Conservation (phyloP, 805 yeast species). For the Candida dajiaensis region DNA sequence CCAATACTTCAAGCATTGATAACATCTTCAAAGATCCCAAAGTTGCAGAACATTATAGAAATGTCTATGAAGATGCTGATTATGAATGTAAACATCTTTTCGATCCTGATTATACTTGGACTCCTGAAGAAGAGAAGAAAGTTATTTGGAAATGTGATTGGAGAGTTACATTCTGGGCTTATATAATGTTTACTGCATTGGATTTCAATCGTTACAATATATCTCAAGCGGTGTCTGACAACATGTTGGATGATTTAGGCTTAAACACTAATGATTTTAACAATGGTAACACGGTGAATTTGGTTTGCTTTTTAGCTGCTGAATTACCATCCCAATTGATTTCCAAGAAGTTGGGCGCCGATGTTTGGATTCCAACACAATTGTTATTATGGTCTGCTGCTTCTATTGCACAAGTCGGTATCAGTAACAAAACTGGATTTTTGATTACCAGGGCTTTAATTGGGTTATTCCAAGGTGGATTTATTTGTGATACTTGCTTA, state of each 20-base stretch:
- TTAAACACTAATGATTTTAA: constrained; percentile 53
- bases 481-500: constrained; percentile 55
- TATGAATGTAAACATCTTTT: constrained; percentile 50
- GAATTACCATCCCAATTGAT: constrained; percentile 62
- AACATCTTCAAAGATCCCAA: constrained; percentile 32
- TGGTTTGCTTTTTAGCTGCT: constrained; percentile 47
- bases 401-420: constrained; percentile 43
- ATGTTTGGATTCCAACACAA: constrained; percentile 53
- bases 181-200: constrained; percentile 50
- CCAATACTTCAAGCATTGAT: background rate
- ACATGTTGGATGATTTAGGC: constrained; percentile 43
- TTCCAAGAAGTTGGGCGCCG: constrained; percentile 57
- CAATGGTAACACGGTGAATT: constrained; percentile 46
- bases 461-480: constrained; percentile 60
- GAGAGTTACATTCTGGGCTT: constrained; percentile 50
- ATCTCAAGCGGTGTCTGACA: constrained; percentile 53
- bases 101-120: constrained; percentile 55
- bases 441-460: constrained; percentile 42
- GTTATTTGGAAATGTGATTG: constrained; percentile 45
- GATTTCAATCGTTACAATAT: constrained; percentile 55
- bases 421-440: constrained; percentile 37
- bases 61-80: constrained; percentile 38
- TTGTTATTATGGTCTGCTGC: constrained; percentile 54
- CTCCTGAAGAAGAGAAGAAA: constrained; percentile 41
- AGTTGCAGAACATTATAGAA: constrained; percentile 39